Conservation (phyloP, 2,329 filamentous ascomycete genomes). For the Cadophora luteo-olivacea region DNA sequence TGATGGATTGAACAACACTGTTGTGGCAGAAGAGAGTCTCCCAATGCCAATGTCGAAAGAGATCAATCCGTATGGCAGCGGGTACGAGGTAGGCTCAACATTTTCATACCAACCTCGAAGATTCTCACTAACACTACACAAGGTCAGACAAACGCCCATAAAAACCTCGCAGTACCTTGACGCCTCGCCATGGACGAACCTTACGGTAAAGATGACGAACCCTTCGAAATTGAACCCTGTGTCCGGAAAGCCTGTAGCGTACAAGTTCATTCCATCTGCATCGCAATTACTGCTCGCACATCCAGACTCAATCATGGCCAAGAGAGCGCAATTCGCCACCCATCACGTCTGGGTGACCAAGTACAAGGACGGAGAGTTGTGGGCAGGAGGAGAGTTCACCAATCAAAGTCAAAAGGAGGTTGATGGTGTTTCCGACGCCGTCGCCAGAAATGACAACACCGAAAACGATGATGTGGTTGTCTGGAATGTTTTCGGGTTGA, state of each 20-base stretch:
- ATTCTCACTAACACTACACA: background rate
- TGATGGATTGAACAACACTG: slow-evolving; percentile 59
- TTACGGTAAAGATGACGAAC: slow-evolving; percentile 90
- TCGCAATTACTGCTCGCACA: slow-evolving; percentile 80
- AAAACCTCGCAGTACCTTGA: slow-evolving; percentile 50
- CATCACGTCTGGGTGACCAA: slow-evolving; percentile 89
- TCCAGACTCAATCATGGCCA: slow-evolving; percentile 82
- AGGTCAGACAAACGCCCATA: slow-evolving; percentile 52
- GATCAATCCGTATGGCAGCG: slow-evolving; percentile 60
- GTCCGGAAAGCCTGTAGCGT: slow-evolving; percentile 81
- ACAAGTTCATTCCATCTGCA: slow-evolving; percentile 88
- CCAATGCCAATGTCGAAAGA: slow-evolving; percentile 52
- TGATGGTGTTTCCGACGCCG: slow-evolving; percentile 62
- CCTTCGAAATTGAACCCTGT: slow-evolving; percentile 80
- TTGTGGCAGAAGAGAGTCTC: slow-evolving; percentile 60
- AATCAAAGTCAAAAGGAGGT: slow-evolving; percentile 43
- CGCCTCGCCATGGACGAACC: slow-evolving; percentile 54
- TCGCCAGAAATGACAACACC: slow-evolving; percentile 84
- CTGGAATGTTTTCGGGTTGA: slow-evolving; percentile 91
- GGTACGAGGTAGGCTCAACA: slow-evolving; percentile 48
- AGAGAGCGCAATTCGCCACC: slow-evolving; percentile 84
- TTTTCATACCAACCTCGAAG: background rate
- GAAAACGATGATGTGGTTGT: slow-evolving; percentile 88
- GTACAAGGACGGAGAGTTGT: slow-evolving; percentile 63
- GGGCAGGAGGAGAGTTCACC: slow-evolving; percentile 45